Base-by-base conservation (phyloP, 306 rosid species). In the Quercus rubra region DNA sequence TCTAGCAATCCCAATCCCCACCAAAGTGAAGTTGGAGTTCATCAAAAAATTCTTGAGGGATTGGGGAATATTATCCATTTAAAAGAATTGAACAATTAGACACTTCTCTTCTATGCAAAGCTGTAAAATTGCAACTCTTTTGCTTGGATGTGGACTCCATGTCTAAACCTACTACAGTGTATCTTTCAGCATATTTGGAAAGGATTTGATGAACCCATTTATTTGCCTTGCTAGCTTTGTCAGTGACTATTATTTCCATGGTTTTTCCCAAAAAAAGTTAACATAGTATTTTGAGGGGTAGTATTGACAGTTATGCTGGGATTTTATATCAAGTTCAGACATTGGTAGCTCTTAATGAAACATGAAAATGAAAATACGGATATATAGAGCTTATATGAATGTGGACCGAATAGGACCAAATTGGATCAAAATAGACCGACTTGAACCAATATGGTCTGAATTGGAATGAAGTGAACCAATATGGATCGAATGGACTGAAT, bases 61-160 rank as follows among this genome's bases (percentile, higher is more conserved):
- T 1, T 20, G 20, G 0, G 75, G 85, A 10, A 84, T 14, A 4
- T 28, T 6, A 5, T 73, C 62, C 71, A 74, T 70, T 0, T 18
- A 20, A 4, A 5, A 35, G 0, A 77, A 1, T 38, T 80, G 82
- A 20, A 84, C 18, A 20, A 84, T 84, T 4, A 80, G 4, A 20
- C 87, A 84, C 59, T 49, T 77, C 15, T 77, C 56, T 18, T 80
- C 80, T 14, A 77, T 38, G 11, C 87, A 84, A 0, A 80, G 38
- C 11, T 80, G 83, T 1, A 84, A n/a, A 20, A 77, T 77, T 5
- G 87, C 85, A 0, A 55, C 74, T 74, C 74, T 77, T 20, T 19
- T n/a, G 6, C 62, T 57, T 20, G 62, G 43, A 11, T 19, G 49
- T 14, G 3, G 18, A 6, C 6, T 28, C 49, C 5, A 38, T 28